phyloP scores from a whole-genome alignment of 2,329 filamentous ascomycete species.

The Phaeosphaeriaceae sp. region DNA sequence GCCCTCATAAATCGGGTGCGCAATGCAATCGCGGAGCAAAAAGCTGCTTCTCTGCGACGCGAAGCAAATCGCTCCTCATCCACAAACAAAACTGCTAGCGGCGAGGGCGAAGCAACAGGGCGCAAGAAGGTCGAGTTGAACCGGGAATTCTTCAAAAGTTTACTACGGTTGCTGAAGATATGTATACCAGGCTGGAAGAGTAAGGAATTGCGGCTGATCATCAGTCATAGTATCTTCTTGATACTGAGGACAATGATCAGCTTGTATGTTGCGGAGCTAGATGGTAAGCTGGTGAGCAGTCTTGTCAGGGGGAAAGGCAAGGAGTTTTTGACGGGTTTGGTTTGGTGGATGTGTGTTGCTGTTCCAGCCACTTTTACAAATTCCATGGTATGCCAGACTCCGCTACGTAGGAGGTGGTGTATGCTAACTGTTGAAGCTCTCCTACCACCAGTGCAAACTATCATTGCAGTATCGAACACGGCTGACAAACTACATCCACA shows the following conservation, averaged over 20 bases:
- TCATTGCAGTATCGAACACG: conserved; percentile 91
- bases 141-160: conserved; percentile 79
- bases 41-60: conserved; percentile 75
- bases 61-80: conserved; percentile 57
- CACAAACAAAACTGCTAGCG: conserved; percentile 44
- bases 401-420: neutral
- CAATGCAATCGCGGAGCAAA: conserved; percentile 91
- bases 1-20: conserved; percentile 75
- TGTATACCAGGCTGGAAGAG: conserved; percentile 90
- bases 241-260: conserved; percentile 91
- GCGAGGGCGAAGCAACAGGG: conserved; percentile 46
- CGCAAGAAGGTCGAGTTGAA: conserved; percentile 91
- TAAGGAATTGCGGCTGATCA: conserved; percentile 82
- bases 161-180: conserved; percentile 80
- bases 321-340: conserved; percentile 84
- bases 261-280: conserved; percentile 93
- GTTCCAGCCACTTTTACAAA: conserved; percentile 97
- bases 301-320: conserved; percentile 89
- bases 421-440: conserved; percentile 65
- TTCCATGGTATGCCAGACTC: conserved; percentile 77
- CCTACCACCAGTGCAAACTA: conserved; percentile 95
- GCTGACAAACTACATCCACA: conserved; percentile 92
- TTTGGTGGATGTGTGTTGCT: conserved; percentile 99
- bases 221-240: conserved; percentile 92
- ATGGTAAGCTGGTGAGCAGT: conserved; percentile 89